These are phyloP conservation scores for Fomitopsis pinicola DNA, from an alignment of 1,284 basidiomycete genomes.

Conservation along the genomic window DNA sequence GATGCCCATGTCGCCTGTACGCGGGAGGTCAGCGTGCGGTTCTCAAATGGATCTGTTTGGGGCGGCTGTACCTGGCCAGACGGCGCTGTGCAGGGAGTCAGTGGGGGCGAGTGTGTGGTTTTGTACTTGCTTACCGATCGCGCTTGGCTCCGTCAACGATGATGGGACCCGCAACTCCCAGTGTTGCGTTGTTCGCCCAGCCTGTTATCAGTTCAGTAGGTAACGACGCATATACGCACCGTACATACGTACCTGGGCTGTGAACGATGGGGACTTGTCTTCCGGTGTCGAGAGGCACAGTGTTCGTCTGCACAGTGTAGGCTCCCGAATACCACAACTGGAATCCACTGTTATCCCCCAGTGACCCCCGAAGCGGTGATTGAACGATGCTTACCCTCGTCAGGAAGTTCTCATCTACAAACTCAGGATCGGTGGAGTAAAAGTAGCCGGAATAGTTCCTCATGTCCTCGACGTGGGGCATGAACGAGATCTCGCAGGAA, in stretches of 20 bases:
- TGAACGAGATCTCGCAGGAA: slow-evolving; percentile 50
- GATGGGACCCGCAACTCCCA: slow-evolving; percentile 55
- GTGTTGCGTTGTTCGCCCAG: slow-evolving; percentile 55
- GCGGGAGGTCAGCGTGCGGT: background rate
- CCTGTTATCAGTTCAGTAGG: slow-evolving; percentile 24
- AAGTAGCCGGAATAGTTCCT: slow-evolving; percentile 55
- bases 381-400: slow-evolving; percentile 36
- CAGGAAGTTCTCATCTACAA: slow-evolving; percentile 45
- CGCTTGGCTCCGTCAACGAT: slow-evolving; percentile 63
- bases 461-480: slow-evolving; percentile 49
- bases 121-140: slow-evolving; percentile 36
- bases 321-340: slow-evolving; percentile 61
- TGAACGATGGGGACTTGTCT: slow-evolving; percentile 43
- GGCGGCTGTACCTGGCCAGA: slow-evolving; percentile 44
- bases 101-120: background rate
- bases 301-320: slow-evolving; percentile 59
- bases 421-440: slow-evolving; percentile 41
- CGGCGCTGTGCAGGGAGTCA: slow-evolving; percentile 32
- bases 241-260: slow-evolving; percentile 25
- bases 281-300: slow-evolving; percentile 48
- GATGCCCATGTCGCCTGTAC: slow-evolving; percentile 55
- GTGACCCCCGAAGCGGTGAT: no score
- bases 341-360: no score
- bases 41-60: background rate
- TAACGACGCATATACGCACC: background rate